Evolutionary conservation across 2,329 filamentous ascomycete genomes (phyloP).

Genomic region (Thelonectria blattea): DNA sequence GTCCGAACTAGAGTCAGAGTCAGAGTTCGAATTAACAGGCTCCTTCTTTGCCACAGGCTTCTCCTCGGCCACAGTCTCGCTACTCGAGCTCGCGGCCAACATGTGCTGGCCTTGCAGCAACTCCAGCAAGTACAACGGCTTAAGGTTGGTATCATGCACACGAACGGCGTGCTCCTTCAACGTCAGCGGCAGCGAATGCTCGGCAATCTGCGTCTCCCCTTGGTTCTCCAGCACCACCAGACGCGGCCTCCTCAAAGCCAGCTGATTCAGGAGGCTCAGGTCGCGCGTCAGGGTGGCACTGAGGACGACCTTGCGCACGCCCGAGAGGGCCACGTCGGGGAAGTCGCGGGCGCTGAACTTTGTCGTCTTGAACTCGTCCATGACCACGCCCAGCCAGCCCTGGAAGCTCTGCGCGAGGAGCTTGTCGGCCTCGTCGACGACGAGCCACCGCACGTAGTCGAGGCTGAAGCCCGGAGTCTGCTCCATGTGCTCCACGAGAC

Average conservation of each 20-base stretch:
- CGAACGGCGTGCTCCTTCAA: constrained; percentile 72
- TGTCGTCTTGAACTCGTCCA: constrained; percentile 61
- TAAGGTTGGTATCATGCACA: constrained; percentile 71
- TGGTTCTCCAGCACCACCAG: constrained; percentile 75
- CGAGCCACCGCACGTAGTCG: constrained; percentile 80
- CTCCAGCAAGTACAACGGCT: constrained; percentile 84
- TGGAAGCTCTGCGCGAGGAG: constrained; percentile 91
- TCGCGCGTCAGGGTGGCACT: constrained; percentile 94
- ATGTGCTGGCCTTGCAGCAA: constrained; percentile 68
- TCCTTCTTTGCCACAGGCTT: constrained; percentile 32
- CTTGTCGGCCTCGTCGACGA: constrained; percentile 94
- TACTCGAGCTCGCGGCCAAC: constrained; percentile 30
- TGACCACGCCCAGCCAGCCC: constrained; percentile 80
- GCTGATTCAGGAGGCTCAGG: constrained; percentile 75
- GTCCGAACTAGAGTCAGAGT: constrained; percentile 34
- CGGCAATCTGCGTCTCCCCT: constrained; percentile 49
- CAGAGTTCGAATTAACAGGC: constrained; percentile 45
- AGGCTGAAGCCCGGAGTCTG: constrained; percentile 83
- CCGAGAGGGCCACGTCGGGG: constrained; percentile 56
- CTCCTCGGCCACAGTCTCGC: constrained; percentile 15
- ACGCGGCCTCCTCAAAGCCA: constrained; percentile 76
- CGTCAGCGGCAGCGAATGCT: constrained; percentile 64
- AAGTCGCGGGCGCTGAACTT: constrained; percentile 60
- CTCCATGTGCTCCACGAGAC: constrained; percentile 88
- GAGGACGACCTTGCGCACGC: constrained; percentile 80